Evolutionary conservation across 192 early-diverging fungal species (phyloP).

Genomic region (Podila horticola): DNA sequence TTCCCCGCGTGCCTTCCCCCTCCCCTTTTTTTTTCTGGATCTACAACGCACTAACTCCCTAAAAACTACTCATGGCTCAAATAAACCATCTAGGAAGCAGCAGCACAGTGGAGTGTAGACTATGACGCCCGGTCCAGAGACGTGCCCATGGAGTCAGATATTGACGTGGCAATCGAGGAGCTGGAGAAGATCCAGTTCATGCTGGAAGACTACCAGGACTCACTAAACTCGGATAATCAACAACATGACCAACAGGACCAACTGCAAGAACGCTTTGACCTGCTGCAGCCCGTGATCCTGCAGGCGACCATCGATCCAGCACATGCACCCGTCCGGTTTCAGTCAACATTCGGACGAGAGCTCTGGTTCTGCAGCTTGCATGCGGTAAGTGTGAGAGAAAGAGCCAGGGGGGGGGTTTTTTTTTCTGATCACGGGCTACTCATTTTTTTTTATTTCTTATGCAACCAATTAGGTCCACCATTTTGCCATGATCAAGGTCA

Average conservation of each 20-base stretch:
- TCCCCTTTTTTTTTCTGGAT: no score
- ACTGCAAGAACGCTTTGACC: slow-evolving; percentile 4
- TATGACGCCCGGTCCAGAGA: slow-evolving; percentile 45
- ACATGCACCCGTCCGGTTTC: slow-evolving; percentile 19
- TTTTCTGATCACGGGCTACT: background rate
- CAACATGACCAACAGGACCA: background rate
- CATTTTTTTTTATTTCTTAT: background rate
- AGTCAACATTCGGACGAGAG: slow-evolving; percentile 63
- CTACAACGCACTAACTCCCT: no score
- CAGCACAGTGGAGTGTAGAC: slow-evolving; percentile 45
- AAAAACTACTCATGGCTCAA: no score
- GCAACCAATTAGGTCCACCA: slow-evolving; percentile 60
- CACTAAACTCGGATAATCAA: background rate
- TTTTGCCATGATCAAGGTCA: slow-evolving; percentile 67
- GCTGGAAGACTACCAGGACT: slow-evolving; percentile 11
- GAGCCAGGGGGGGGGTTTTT: background rate
- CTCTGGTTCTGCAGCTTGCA: slow-evolving; percentile 70
- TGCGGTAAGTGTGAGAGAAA: slow-evolving; percentile 55
- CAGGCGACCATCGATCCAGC: slow-evolving; percentile 57
- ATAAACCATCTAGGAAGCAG: background rate
- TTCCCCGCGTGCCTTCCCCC: no score
- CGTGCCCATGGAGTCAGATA: slow-evolving; percentile 57
- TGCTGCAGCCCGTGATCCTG: slow-evolving; percentile 33
- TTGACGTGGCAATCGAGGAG: slow-evolving; percentile 41
- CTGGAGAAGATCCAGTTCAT: slow-evolving; percentile 27